Evolutionary conservation across 495 filamentous ascomycete genomes (phyloP), one percentile per base, ranked within the genome.

Genomic region (Cercophora sp.): DNA sequence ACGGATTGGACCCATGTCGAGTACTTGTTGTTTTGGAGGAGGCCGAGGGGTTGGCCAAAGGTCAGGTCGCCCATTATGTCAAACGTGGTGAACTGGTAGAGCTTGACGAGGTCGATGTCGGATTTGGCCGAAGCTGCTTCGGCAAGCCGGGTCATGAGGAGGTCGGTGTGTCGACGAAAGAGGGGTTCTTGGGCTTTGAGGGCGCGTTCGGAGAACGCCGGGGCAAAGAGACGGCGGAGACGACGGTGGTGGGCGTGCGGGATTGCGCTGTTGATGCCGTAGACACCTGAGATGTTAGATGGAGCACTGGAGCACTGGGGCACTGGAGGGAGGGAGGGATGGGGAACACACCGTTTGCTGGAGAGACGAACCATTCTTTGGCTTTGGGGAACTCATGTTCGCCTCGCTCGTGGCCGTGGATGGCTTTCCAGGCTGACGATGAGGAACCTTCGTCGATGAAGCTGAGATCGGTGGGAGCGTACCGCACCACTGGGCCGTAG

Each of bases 31-130:
- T 34, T 43, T 2, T 57, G 55, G 2, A 84, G 65, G 29, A 76
- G 73, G 5, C 73, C 70, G 49, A 84, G 77, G 0, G 79, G 61
- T 40, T 79, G 67, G 0, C 78, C 79, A 47, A 82, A 77, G 1
- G 69, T 68, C 1, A 83, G 58, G 54, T 83, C 75, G 0, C 79
- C 78, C 26, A 79, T 77, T 4, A 82, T 66, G 47, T 82, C 79
- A 36, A 83, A 83, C 0, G 78, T 82, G 9, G 67, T 70, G 35
- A 63, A 79, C 26, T 77, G 80, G 51, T 69, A 75, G 77, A 78
- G 82, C 20, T 71, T 53, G 1, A 54, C 51, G 59, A 69, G 54
- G 26, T 73, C 59, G 8, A 64, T 40, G 23, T n/a, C 29, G 35
- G 36, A 11, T 0, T 19, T 16, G 10, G 20, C 22, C 4, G 48